These are phyloP conservation scores for Microdochium paspali DNA, from an alignment of 2,329 filamentous ascomycete genomes.

Conservation along the genomic window DNA sequence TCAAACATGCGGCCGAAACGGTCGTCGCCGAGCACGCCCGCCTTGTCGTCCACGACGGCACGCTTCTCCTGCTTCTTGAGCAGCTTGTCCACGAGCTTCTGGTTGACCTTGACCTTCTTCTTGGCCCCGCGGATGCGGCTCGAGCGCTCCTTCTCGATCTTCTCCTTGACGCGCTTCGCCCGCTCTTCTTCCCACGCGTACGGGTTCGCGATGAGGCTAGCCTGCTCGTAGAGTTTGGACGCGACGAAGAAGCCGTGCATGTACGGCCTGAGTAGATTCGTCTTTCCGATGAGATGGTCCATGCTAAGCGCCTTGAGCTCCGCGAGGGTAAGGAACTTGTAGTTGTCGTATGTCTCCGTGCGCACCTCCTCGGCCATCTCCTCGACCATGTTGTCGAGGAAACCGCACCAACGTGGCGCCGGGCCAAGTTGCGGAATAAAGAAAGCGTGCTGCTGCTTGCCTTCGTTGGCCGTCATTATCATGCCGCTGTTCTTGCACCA, in stretches of 20 bases:
- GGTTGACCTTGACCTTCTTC: conserved; percentile 98
- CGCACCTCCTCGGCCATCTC: conserved; percentile 85
- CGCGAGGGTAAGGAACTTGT: conserved; percentile 89
- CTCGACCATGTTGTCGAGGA: conserved; percentile 95
- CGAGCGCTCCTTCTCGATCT: conserved; percentile 94
- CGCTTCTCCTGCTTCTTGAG: conserved; percentile 56
- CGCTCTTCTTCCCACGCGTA: conserved; percentile 90
- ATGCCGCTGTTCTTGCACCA: conserved; percentile 91
- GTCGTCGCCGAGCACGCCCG: conserved; percentile 67
- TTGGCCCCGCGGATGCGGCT: conserved; percentile 89
- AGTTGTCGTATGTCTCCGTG: conserved; percentile 92
- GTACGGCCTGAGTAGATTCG: conserved; percentile 82
- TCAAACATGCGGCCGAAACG: conserved; percentile 88
- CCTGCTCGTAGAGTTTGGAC: conserved; percentile 91
- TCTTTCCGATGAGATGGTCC: conserved; percentile 82
- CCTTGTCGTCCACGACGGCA: conserved; percentile 45
- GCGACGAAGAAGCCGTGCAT: conserved; percentile 99
- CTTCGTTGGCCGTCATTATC: conserved; percentile 94
- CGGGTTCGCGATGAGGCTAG: conserved; percentile 83
- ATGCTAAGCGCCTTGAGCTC: conserved; percentile 81
- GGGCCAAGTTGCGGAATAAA: conserved; percentile 90
- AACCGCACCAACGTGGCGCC: conserved; percentile 90
- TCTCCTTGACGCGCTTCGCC: conserved; percentile 83
- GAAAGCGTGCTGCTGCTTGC: conserved; percentile 88
- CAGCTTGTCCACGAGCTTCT: conserved; percentile 66